Percentiles rank a stretch among this genome's conserved stretches.
These are phyloP conservation scores for Orychophragmus violaceus DNA, from an alignment of 345 rosid species.

Conservation along the genomic window DNA sequence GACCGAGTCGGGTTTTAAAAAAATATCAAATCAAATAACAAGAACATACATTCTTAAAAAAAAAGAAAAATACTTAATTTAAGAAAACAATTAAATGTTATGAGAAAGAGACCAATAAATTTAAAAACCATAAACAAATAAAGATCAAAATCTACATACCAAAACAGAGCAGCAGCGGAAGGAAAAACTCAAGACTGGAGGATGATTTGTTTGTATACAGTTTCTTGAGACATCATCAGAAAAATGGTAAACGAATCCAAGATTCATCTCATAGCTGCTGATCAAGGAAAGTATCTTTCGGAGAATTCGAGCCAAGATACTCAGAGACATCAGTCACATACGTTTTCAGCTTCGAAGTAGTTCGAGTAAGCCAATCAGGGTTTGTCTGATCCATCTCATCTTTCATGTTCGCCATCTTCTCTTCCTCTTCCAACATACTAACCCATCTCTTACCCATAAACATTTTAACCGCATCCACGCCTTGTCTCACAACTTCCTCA, in stretches of 20 bases:
- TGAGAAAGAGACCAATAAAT: neutral
- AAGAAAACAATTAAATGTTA: neutral
- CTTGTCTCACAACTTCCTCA: conserved; percentile 48
- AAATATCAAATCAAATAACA: neutral
- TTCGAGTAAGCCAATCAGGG: conserved; percentile 75
- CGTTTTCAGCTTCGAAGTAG: conserved; percentile 69
- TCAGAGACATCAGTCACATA: conserved; percentile 45
- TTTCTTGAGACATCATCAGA: neutral
- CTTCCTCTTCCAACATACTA: conserved; percentile 62
- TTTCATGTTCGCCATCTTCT: conserved; percentile 38
- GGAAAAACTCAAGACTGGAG: neutral
- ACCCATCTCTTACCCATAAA: conserved; percentile 81
- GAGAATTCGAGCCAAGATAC: conserved; percentile 39
- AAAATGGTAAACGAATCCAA: neutral
- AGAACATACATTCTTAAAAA: neutral
- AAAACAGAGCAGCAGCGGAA: neutral
- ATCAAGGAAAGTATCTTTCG: conserved; percentile 60
- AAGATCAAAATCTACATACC: conserved; percentile 11
- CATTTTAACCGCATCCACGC: conserved; percentile 62
- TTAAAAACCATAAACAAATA: neutral
- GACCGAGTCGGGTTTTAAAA: neutral
- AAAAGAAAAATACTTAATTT: neutral
- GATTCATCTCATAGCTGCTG: conserved; percentile 53
- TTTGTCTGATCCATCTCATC: conserved; percentile 44
- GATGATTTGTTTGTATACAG: neutral